Evolutionary conservation across 1,284 basidiomycete genomes (phyloP).

Genomic region (Anthracocystis walkeri): DNA sequence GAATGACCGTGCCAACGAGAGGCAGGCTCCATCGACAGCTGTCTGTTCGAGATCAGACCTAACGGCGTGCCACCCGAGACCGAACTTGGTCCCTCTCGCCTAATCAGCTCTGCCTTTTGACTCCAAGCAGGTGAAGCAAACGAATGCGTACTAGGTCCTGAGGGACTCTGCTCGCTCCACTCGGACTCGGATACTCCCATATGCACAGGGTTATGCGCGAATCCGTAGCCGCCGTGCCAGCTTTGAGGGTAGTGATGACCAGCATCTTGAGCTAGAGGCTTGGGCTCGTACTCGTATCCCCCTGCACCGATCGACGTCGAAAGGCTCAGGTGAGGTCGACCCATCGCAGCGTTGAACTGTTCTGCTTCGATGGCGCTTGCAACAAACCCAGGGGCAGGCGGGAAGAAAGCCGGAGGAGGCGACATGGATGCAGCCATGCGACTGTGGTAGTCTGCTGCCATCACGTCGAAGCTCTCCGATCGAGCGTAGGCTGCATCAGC

Average conservation of each 20-base stretch:
- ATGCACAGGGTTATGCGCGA: constrained; percentile 13
- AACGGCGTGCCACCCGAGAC: constrained; percentile 14
- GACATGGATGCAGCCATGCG: constrained; percentile 24
- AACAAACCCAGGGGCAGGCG: constrained; percentile 3
- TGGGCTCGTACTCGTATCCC: constrained; percentile 20
- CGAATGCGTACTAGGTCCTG: constrained; percentile 21
- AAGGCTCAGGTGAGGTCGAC: constrained; percentile 13
- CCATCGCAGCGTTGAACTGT: constrained; percentile 4
- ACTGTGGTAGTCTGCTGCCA: constrained; percentile 15
- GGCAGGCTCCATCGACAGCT: constrained; percentile 24
- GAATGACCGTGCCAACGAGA: constrained; percentile 20
- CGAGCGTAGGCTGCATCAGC: constrained; percentile 14
- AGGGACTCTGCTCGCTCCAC: constrained; percentile 44
- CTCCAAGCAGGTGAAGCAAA: constrained; percentile 44
- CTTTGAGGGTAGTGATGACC: constrained; percentile 20
- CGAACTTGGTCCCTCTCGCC: constrained; percentile 20
- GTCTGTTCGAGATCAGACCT: constrained; percentile 15
- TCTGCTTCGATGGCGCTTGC: constrained; percentile 10
- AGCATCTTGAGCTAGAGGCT: constrained; percentile 14
- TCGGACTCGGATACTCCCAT: constrained; percentile 26
- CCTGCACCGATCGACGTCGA: background rate
- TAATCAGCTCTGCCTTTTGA: constrained; percentile 33
- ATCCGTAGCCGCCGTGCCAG: constrained; percentile 21
- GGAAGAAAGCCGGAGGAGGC: constrained; percentile 27
- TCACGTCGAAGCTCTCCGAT: constrained; percentile 4